A percentile compares a stretch with the other conserved stretches of the same genome.
These are phyloP conservation scores for Phytophthora aleatoria DNA, from an alignment of 352 stramenopile genomes.

Conservation along the genomic window DNA sequence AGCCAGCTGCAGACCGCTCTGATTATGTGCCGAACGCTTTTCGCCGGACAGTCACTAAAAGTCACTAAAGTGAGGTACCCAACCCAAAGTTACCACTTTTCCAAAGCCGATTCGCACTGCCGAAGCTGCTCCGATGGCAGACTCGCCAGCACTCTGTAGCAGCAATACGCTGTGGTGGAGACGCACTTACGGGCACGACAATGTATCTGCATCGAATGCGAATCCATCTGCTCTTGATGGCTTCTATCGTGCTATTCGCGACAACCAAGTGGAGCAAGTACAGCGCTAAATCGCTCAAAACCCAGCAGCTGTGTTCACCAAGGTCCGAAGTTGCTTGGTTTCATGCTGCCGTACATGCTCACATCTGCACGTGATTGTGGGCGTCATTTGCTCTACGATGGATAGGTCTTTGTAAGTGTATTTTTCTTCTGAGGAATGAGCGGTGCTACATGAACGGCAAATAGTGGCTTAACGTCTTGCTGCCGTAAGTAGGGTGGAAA, in stretches of 20 bases:
- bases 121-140: background rate
- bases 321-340: slow-evolving; percentile 34
- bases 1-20: slow-evolving; percentile 10
- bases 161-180: slow-evolving; percentile 36
- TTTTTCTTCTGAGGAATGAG: background rate
- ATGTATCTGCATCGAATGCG: background rate
- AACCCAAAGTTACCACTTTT: slow-evolving; percentile 3
- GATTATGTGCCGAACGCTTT: background rate
- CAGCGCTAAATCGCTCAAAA: slow-evolving; percentile 27
- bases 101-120: background rate
- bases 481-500: slow-evolving; percentile 26
- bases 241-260: slow-evolving; percentile 46
- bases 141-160: background rate
- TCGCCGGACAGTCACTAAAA: background rate
- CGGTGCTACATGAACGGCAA: too few species aligned
- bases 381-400: background rate
- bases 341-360: slow-evolving; percentile 1
- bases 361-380: slow-evolving; percentile 7
- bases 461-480: background rate
- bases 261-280: slow-evolving; percentile 39
- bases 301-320: slow-evolving; percentile 42
- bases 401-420: slow-evolving; percentile 30
- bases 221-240: slow-evolving; percentile 2
- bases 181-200: slow-evolving; percentile 9
- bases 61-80: slow-evolving; percentile 13